Percentiles rank a stretch among this genome's conserved stretches.
Evolutionary conservation across 2,329 filamentous ascomycete genomes (phyloP).

Genomic region (Cladosporium sp.): DNA sequence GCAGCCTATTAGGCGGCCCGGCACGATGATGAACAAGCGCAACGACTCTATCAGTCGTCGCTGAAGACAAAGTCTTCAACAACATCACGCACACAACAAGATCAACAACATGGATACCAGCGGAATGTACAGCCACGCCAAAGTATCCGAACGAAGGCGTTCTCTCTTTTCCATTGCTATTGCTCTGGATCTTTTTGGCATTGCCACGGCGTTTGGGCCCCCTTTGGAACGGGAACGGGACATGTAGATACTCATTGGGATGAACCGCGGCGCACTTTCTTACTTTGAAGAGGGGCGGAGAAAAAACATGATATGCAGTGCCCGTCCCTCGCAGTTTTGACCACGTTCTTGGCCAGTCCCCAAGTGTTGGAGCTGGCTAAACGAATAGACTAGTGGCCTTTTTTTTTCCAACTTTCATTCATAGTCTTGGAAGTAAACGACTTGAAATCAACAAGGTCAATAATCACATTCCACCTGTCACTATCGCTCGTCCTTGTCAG

Average conservation of each 20-base stretch:
- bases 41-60: not conserved
- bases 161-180: not conserved
- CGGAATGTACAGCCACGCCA: constrained; percentile 1
- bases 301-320: not conserved
- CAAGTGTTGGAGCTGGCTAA: not conserved
- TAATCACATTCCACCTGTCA: too few relatives aligned
- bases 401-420: not conserved
- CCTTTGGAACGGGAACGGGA: not conserved
- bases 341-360: not conserved
- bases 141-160: not conserved
- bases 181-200: not conserved
- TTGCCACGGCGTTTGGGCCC: constrained; percentile 2
- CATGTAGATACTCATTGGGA: constrained; percentile 12
- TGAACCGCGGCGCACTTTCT: too few relatives aligned
- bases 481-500: too few relatives aligned
- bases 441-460: not conserved
- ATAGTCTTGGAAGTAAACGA: not conserved
- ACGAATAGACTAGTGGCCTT: not conserved
- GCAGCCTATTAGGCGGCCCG: constrained; percentile 3
- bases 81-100: not conserved
- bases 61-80: not conserved
- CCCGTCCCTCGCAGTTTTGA: too few relatives aligned
- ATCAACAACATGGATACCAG: not conserved
- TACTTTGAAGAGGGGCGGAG: too few relatives aligned
- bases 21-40: not conserved